Evolutionary conservation across 768 basidiomycete genomes (phyloP).

Genomic region (Neoboletus brunneissimus): DNA sequence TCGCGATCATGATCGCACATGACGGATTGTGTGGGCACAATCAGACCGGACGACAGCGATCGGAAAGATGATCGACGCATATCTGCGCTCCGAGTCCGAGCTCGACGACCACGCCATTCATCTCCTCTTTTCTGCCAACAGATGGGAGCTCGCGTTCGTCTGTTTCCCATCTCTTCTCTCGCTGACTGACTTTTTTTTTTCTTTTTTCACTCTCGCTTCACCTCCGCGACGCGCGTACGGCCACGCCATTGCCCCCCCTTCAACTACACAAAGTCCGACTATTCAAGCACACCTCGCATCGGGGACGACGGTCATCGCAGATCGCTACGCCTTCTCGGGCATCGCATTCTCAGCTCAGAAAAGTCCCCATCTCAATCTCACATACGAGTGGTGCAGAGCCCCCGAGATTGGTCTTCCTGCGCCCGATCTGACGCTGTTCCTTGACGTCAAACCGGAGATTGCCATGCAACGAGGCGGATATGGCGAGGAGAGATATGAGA

Average conservation of each 20-base stretch:
- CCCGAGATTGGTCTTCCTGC: slow-evolving; percentile 88
- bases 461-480: slow-evolving; percentile 75
- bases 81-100: slow-evolving; percentile 79
- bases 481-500: slow-evolving; percentile 87
- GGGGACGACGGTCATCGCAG: slow-evolving; percentile 79
- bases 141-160: slow-evolving; percentile 90
- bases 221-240: not conserved
- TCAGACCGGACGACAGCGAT: slow-evolving; percentile 88
- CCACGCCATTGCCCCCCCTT: not conserved
- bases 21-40: not conserved
- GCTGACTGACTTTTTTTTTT: not conserved
- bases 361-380: slow-evolving; percentile 38
- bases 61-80: slow-evolving; percentile 90
- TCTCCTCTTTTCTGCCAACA: slow-evolving; percentile 92
- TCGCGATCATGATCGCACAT: not conserved
- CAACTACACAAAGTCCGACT: slow-evolving; percentile 40
- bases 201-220: too few relatives aligned
- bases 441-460: slow-evolving; percentile 71
- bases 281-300: slow-evolving; percentile 57
- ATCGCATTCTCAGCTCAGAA: slow-evolving; percentile 82
- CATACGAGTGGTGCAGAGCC: slow-evolving; percentile 79
- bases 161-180: not conserved
- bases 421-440: slow-evolving; percentile 86
- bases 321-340: slow-evolving; percentile 96
- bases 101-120: slow-evolving; percentile 92